Percentiles rank a stretch among this genome's conserved stretches.
These are phyloP conservation scores for Aspergillus vadensis DNA, from an alignment of 2,329 filamentous ascomycete genomes.

Conservation along the genomic window DNA sequence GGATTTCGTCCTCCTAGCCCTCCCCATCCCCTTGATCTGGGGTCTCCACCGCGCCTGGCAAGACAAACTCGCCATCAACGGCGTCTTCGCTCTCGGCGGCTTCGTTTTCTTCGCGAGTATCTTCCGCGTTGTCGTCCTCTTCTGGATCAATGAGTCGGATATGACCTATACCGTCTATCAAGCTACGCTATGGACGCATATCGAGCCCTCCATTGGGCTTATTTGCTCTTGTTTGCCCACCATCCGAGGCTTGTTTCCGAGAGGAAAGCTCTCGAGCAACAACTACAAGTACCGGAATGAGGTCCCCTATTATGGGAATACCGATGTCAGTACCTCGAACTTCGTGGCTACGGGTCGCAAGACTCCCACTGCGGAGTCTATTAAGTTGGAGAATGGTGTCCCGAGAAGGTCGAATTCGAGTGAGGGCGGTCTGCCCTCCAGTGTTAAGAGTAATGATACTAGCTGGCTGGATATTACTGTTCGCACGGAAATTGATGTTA, in stretches of 20 bases:
- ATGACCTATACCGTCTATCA: constrained; percentile 39
- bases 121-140: constrained; percentile 39
- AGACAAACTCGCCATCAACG: constrained; percentile 38
- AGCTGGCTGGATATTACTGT: constrained; percentile 30
- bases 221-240: constrained; percentile 40
- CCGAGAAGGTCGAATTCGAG: constrained; percentile 17
- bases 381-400: constrained; percentile 31
- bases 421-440: not conserved
- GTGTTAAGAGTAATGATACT: not conserved
- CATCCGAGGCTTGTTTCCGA: constrained; percentile 37
- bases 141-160: constrained; percentile 32
- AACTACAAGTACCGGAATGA: constrained; percentile 22
- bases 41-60: constrained; percentile 37
- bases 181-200: constrained; percentile 38
- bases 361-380: constrained; percentile 30
- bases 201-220: constrained; percentile 38
- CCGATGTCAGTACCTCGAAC: constrained; percentile 27
- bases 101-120: constrained; percentile 42
- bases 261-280: constrained; percentile 25
- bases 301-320: constrained; percentile 30
- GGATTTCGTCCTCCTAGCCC: constrained; percentile 35
- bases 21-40: constrained; percentile 40
- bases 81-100: constrained; percentile 34
- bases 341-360: constrained; percentile 27
- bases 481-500: constrained; percentile 35